These are phyloP conservation scores for Saccharomyces hybrid DNA, from an alignment of 1,139 yeast species.

Conservation along the genomic window DNA sequence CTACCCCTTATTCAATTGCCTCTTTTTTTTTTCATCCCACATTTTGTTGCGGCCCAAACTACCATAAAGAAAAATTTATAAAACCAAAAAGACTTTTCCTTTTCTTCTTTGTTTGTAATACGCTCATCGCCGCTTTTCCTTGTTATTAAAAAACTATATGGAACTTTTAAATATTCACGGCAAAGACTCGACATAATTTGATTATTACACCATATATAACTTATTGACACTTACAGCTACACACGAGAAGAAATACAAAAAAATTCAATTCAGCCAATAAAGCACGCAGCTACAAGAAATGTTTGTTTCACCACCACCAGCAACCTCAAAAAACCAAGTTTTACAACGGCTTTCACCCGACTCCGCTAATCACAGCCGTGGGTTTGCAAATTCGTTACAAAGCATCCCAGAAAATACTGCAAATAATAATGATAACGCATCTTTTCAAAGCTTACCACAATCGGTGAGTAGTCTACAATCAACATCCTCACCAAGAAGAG, in stretches of 20 bases:
- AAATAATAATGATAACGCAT: not conserved
- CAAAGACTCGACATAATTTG: not conserved
- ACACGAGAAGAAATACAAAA: not conserved
- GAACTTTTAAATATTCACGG: not conserved
- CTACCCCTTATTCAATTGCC: not conserved
- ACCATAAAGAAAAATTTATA: not conserved
- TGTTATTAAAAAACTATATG: not conserved
- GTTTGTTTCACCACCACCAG: conserved; percentile 33
- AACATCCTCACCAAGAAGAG: not conserved
- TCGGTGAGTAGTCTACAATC: not conserved
- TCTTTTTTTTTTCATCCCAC: not conserved
- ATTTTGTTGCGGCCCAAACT: not conserved
- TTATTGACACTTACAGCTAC: not conserved
- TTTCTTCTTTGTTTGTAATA: not conserved
- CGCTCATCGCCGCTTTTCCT: not conserved
- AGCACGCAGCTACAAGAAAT: conserved; percentile 7
- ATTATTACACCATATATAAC: not conserved
- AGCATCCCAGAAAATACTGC: not conserved
- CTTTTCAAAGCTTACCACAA: not conserved
- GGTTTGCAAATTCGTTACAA: not conserved
- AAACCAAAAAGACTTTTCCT: not conserved
- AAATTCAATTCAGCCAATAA: not conserved
- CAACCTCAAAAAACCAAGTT: conserved; percentile 19
- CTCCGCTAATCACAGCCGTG: not conserved
- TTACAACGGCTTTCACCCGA: not conserved